Evolutionary conservation across 2,329 filamentous ascomycete species (phyloP), one percentile per base, ranked within the genome.

Genomic region (Diaporthe sp.): DNA sequence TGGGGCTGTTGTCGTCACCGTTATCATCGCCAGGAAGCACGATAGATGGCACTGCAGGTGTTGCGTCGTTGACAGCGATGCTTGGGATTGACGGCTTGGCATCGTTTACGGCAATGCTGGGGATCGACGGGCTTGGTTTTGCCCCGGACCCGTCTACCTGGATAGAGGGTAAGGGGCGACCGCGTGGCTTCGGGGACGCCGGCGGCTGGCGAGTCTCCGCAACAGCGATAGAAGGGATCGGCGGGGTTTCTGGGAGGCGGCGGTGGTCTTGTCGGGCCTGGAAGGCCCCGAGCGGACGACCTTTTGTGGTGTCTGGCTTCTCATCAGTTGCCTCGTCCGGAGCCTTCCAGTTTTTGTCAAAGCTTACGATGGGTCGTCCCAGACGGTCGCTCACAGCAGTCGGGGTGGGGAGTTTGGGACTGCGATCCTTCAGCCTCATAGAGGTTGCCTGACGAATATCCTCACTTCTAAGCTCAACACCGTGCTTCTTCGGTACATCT

Each of bases 311-410:
- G 84, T 89, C 88, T 86, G 90, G 87, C 85, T 93, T 94, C 87
- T 91, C 85, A 91, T 95, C 93, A 89, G 94, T 89, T 85, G 87
- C 88, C 87, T 90, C 88, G 83, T 94, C 92, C 83, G 92, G 91
- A 82, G 92, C 90, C 88, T 92, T 94, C 92, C 95, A 98, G 83
- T 93, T 91, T 81, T 91, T 91, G 85, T 98, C 91, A 89, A 98
- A 98, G 90, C 96, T 98, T 89, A 98, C 96, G 88, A 98, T 98
- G 78, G 96, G 96, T 82, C 96, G 92, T 80, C 95, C 95, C 80
- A 94, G 94, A 82, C 90, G 94, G 86, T 98, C 94, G 86, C 95
- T 98, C 84, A 98, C 96, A 81, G 94, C 93, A 73, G 94, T 95
- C 78, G 96, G 96, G 81, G 94, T 96, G 39, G 96, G 96, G 77